These are phyloP conservation scores for Quercus berberidifolia DNA, from an alignment of 306 rosid genomes.

Conservation along the genomic window DNA sequence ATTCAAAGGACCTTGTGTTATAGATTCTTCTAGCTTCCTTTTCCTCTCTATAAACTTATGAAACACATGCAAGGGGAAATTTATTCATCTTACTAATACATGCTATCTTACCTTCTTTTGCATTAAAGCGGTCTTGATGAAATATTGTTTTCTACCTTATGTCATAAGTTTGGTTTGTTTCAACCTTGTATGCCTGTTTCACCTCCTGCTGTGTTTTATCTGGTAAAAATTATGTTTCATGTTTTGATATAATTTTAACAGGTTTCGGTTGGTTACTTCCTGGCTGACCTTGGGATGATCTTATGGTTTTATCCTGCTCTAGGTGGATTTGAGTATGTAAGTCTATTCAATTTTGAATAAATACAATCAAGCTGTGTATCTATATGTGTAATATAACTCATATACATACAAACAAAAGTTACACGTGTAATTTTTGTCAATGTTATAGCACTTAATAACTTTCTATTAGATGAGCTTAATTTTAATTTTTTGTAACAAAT, in stretches of 20 bases:
- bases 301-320: constrained; percentile 81
- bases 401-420: too few species aligned
- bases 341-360: constrained; percentile 38
- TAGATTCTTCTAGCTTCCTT: background rate
- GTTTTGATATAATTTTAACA: constrained; percentile 29
- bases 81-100: background rate
- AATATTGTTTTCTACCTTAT: background rate
- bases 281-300: constrained; percentile 88
- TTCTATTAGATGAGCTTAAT: too few species aligned
- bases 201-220: constrained; percentile 1
- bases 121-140: background rate
- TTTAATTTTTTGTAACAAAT: too few species aligned
- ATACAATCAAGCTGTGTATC: background rate
- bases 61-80: background rate
- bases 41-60: background rate
- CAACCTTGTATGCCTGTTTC: background rate
- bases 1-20: background rate
- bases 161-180: constrained; percentile 3
- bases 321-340: constrained; percentile 97
- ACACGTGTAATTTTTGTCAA: too few species aligned
- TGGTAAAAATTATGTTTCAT: constrained; percentile 7
- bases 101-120: background rate
- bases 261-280: constrained; percentile 91
- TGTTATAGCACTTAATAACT: too few species aligned
- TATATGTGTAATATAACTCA: too few species aligned